Percentiles rank a stretch among this genome's conserved stretches.
Evolutionary conservation across 2,329 filamentous ascomycete genomes (phyloP).

Genomic region (Sporothrix mexicana): DNA sequence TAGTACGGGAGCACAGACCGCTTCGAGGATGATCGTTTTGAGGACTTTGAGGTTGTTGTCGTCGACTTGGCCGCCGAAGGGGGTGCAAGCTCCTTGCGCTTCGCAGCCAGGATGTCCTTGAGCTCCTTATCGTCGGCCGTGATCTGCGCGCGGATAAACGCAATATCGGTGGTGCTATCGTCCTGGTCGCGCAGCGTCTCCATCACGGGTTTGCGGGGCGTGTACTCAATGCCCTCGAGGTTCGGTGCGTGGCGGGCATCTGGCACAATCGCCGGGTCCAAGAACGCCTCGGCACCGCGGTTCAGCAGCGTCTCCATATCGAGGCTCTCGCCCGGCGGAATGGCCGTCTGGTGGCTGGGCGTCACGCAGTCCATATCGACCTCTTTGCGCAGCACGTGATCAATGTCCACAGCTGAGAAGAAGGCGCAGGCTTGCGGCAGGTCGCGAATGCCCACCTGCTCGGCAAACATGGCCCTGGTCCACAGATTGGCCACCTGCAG

Average conservation of each 20-base stretch:
- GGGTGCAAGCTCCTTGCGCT: constrained; percentile 48
- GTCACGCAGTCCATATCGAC: constrained; percentile 98
- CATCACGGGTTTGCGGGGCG: constrained; percentile 79
- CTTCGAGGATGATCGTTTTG: not conserved
- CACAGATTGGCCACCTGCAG: constrained; percentile 93
- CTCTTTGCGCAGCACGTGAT: constrained; percentile 94
- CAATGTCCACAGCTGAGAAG: constrained; percentile 94
- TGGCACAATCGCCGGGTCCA: constrained; percentile 70
- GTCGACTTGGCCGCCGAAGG: constrained; percentile 6
- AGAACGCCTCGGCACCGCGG: constrained; percentile 69
- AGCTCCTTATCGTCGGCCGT: constrained; percentile 75
- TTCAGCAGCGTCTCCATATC: constrained; percentile 80
- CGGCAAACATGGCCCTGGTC: constrained; percentile 96
- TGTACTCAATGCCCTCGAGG: constrained; percentile 70
- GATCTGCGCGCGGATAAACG: constrained; percentile 86
- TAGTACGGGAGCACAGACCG: constrained; percentile 47
- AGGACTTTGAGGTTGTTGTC: not conserved
- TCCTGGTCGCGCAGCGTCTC: constrained; percentile 62
- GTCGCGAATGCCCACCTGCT: constrained; percentile 95
- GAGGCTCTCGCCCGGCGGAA: constrained; percentile 83
- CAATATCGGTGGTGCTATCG: constrained; percentile 50
- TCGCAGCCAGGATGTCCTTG: constrained; percentile 69
- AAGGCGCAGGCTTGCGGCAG: constrained; percentile 93
- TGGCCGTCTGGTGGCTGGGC: constrained; percentile 78
- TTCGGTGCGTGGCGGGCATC: constrained; percentile 58